Percentiles rank a stretch among this genome's conserved stretches.
Evolutionary conservation across 345 rosid species (phyloP).

Genomic region (Atalantia buxifolia): DNA sequence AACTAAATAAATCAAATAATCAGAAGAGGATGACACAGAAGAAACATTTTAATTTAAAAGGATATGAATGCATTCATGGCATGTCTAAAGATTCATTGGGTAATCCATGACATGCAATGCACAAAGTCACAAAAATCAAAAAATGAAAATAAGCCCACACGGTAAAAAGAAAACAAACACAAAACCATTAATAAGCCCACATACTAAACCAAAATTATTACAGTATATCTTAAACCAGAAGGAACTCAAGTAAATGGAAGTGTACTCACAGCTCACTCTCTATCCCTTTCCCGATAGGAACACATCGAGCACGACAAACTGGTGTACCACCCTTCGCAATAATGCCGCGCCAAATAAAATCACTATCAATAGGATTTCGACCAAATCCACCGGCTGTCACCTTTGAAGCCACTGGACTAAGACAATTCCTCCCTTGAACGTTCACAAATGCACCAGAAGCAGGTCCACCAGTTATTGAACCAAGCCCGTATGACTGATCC

Average conservation of each 20-base stretch:
- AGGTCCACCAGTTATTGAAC: slow-evolving; percentile 41
- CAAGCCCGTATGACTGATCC: slow-evolving; percentile 43
- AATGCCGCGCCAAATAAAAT: slow-evolving; percentile 69
- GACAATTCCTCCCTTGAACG: slow-evolving; percentile 35
- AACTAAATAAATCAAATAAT: neutral
- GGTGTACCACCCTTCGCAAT: slow-evolving; percentile 82
- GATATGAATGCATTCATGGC: neutral
- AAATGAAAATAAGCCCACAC: too few relatives aligned
- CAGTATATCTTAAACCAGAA: neutral
- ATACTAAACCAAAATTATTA: neutral
- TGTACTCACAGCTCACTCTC: slow-evolving; percentile 58
- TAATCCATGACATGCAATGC: too few relatives aligned
- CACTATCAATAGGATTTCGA: slow-evolving; percentile 39
- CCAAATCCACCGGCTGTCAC: slow-evolving; percentile 28
- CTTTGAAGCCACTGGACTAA: slow-evolving; percentile 44
- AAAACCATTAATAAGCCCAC: neutral
- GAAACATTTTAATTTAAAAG: neutral
- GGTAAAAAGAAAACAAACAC: too few relatives aligned
- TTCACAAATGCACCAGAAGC: slow-evolving; percentile 28
- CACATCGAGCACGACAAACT: slow-evolving; percentile 73
- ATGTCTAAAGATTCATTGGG: neutral
- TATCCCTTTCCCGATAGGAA: slow-evolving; percentile 54
- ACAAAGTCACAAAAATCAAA: too few relatives aligned
- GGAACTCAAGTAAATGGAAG: neutral
- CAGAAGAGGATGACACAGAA: neutral